Evolutionary conservation across 2,329 filamentous ascomycete genomes (phyloP), one percentile per base, ranked within the genome.

Genomic region (Venturia aucupariae): DNA sequence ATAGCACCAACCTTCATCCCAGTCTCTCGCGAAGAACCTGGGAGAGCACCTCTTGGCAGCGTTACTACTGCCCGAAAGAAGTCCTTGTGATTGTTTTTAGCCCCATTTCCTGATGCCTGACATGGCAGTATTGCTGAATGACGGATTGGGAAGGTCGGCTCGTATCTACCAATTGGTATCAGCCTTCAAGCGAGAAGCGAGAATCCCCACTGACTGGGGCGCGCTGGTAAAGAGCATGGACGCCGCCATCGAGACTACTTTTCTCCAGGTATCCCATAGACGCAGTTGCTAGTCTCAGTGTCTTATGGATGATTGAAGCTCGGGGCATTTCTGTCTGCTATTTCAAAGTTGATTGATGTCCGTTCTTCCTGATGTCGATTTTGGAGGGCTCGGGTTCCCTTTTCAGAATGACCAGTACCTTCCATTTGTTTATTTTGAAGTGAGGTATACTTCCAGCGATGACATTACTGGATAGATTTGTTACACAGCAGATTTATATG

Each of bases 41-140:
- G 51, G 10, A 32, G 27, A 57, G 30, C 27, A 57, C 35, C 51
- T 27, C 51, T 57, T 57, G 51, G 51, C 51, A 35, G 51, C 27
- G 27, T 35, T 57, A n/a, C 13, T 30, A 35, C 27, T 57, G 24
- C 51, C 30, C 27, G 30, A 19, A 57, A 57, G 15, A 35, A 32
- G 30, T 55, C 48, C 48, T 55, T 55, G 27, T 55, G 48, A 55
- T 55, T 55, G 24, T 55, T 55, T 32, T 32, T 30, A 30, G 51
- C 27, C 27, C 30, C 15, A 35, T 19, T 32, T 35, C 4, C n/a
- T 32, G 51, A 35, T 57, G 51, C 30, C 51, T n/a, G 19, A 57
- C 51, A n/a, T 19, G 30, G 30, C n/a, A 35, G 30, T 35, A 35
- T 22, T 35, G 17, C 13, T 57, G 30, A 7, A 35, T 57, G 19